Base-by-base conservation (phyloP, 208 protist species). In the Trypanosoma theileri region DNA sequence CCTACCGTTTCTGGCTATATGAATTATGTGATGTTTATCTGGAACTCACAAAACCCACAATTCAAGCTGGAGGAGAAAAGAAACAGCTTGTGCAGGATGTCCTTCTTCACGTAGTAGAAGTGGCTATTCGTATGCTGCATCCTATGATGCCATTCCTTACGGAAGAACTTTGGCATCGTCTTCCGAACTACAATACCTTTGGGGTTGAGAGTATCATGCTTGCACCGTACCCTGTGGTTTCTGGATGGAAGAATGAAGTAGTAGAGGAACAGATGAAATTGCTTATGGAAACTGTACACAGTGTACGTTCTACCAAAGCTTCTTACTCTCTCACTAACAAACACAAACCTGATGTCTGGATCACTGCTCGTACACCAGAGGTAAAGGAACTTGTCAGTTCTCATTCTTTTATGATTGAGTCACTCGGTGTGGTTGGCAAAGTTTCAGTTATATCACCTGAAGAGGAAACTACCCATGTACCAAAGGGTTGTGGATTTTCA, bases 131-230 rank as follows among this genome's bases (percentile, higher is more conserved):
- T 59, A 56, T 99, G 61, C 79, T 99, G 3, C 98, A 99, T 77
- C 99, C 99, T 41, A 98, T 99, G 82, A 99, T 99, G 98, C 99
- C 99, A 24, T 99, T 98, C 75, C 69, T 99, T 40, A 99, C 98
- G 21, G 99, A 99, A 89, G 98, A 99, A 77, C 72, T 99, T 1
- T 99, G 98, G 94, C 98, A 99, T 79, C 89, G 84, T 48, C 78
- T 98, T 61, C 95, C 95, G 12, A 81, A 95, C 76, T 92, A 86
- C 73, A 69, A 51, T 61, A 92, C 66, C 55, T 98, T 80, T 83
- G 70, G 50, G 3, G 77, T 59, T 31, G 69, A 95, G 45, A 84
- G 78, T 12, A 97, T 98, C 72, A 97, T 98, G 91, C 77, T 97
- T 16, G 82, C 88, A 0, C 72, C 81, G 51, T 98, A 97, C 71